A percentile compares a stretch with the other conserved stretches of the same genome.
Evolutionary conservation across 768 basidiomycete genomes (phyloP).

Genomic region (Suillus clintonianus): DNA sequence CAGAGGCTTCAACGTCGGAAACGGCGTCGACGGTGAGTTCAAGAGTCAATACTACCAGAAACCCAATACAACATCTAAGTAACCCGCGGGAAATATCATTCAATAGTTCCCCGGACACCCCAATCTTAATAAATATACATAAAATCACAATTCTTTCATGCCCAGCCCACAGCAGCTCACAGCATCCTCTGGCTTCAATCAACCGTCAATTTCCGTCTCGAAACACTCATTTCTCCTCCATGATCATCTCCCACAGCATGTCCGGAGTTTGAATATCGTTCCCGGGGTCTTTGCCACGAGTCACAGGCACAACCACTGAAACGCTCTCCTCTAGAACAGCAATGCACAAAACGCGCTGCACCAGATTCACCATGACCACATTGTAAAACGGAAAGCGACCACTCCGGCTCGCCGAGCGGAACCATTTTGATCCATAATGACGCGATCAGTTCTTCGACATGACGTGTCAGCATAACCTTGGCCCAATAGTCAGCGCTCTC

Average conservation of each 20-base stretch:
- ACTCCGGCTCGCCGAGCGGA: not conserved
- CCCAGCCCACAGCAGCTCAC: no score
- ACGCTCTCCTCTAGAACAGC: not conserved
- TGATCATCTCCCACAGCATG: conserved; percentile 9
- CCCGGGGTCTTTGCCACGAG: conserved; percentile 29
- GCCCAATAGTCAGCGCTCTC: not conserved
- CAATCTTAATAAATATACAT: not conserved
- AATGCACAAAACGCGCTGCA: conserved; percentile 4
- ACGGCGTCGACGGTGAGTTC: conserved; percentile 14
- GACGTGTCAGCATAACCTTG: not conserved
- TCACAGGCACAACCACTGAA: not conserved
- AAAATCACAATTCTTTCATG: no score
- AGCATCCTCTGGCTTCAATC: not conserved
- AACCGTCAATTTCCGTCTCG: not conserved
- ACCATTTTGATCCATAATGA: not conserved
- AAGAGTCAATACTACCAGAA: conserved; percentile 31
- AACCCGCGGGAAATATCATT: conserved; percentile 32
- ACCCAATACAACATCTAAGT: conserved; percentile 21
- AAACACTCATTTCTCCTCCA: conserved; percentile 1
- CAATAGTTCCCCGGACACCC: conserved; percentile 9
- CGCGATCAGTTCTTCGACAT: not conserved
- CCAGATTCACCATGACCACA: not conserved
- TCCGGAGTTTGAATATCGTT: conserved; percentile 32
- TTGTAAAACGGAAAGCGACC: not conserved
- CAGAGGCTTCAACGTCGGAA: conserved; percentile 1